phyloP scores from a whole-genome alignment of 2,329 filamentous ascomycete genomes.

The Aspergillus chevalieri region DNA sequence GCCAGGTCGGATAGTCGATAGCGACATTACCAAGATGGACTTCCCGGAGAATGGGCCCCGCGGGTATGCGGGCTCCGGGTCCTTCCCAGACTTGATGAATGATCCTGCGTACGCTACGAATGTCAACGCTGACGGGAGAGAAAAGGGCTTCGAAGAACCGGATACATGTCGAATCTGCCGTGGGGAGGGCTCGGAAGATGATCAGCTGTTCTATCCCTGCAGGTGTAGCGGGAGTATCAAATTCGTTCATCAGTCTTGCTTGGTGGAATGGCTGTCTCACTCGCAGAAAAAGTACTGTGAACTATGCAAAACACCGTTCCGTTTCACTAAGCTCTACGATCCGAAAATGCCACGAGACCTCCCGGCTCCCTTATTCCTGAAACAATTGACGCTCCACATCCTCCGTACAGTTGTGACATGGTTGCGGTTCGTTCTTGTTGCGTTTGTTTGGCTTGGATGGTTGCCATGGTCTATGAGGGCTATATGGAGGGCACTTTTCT shows the following conservation, averaged over 20 bases:
- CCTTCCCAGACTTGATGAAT: slow-evolving; percentile 51
- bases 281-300: slow-evolving; percentile 99
- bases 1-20: slow-evolving; percentile 11
- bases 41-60: slow-evolving; percentile 16
- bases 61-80: slow-evolving; percentile 12
- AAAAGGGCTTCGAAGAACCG: slow-evolving; percentile 46
- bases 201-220: slow-evolving; percentile 94
- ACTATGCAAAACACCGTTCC: slow-evolving; percentile 95
- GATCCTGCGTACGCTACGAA: slow-evolving; percentile 47
- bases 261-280: slow-evolving; percentile 98
- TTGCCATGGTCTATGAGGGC: slow-evolving; percentile 86
- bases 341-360: slow-evolving; percentile 85
- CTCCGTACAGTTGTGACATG: slow-evolving; percentile 67
- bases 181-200: slow-evolving; percentile 72
- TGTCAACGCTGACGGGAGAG: slow-evolving; percentile 26
- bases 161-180: slow-evolving; percentile 97
- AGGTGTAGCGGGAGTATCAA: slow-evolving; percentile 99
- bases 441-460: slow-evolving; percentile 79
- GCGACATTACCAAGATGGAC: slow-evolving; percentile 22
- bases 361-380: slow-evolving; percentile 72
- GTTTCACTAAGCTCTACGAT: slow-evolving; percentile 95
- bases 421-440: slow-evolving; percentile 71
- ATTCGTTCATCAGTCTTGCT: slow-evolving; percentile 92
- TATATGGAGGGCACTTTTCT: slow-evolving; percentile 91
- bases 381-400: slow-evolving; percentile 68